Conservation (phyloP, 768 basidiomycete species). For the Pisolithus marmoratus region DNA sequence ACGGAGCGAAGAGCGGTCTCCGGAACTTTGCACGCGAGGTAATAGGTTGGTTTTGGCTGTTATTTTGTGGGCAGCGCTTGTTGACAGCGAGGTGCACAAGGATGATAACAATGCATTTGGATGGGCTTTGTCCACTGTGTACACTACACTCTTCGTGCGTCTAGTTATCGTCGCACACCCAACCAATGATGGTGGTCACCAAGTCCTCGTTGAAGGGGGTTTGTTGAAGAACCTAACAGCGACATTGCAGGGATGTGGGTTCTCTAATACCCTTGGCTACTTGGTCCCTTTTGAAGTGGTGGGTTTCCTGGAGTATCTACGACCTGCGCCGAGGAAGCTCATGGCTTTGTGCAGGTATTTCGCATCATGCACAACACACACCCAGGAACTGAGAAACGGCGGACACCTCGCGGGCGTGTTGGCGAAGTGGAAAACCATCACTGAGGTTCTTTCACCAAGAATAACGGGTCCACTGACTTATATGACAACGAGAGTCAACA, state of each 20-base stretch:
- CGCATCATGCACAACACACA: too few relatives aligned
- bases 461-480: too few relatives aligned
- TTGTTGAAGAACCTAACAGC: slow-evolving; percentile 51
- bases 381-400: slow-evolving; percentile 53
- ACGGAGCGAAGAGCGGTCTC: slow-evolving; percentile 46
- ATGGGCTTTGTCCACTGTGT: slow-evolving; percentile 42
- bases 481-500: too few relatives aligned
- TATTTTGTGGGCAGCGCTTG: background rate
- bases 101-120: slow-evolving; percentile 39
- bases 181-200: slow-evolving; percentile 29
- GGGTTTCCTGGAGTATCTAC: slow-evolving; percentile 2
- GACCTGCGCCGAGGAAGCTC: background rate
- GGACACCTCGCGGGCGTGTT: too few relatives aligned
- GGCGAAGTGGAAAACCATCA: too few relatives aligned
- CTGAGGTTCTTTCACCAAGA: too few relatives aligned
- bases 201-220: slow-evolving; percentile 50
- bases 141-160: background rate
- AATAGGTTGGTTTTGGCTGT: slow-evolving; percentile 39
- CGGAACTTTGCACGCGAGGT: slow-evolving; percentile 58
- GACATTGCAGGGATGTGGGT: slow-evolving; percentile 47
- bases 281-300: slow-evolving; percentile 65
- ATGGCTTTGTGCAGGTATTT: slow-evolving; percentile 45
- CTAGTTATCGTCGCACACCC: background rate
- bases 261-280: slow-evolving; percentile 48
- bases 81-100: slow-evolving; percentile 38